Evolutionary conservation across 108 stramenopile genomes (phyloP).

Genomic region (Nitzschia inconspicua): DNA sequence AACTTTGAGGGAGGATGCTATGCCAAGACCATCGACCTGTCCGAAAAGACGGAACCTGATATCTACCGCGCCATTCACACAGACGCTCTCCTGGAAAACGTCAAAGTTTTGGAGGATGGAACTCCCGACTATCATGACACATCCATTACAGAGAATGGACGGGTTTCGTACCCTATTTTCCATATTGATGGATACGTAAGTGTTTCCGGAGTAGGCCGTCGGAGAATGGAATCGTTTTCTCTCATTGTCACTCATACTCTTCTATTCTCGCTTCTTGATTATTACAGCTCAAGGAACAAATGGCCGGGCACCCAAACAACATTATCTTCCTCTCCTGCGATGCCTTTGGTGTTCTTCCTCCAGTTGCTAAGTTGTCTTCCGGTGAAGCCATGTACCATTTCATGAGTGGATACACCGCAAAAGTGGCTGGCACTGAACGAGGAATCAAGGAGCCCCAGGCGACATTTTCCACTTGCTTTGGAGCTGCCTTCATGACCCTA

Average conservation of each 20-base stretch:
- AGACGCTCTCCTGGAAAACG: constrained; percentile 96
- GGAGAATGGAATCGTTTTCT: not conserved
- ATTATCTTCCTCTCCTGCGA: constrained; percentile 97
- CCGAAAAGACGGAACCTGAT: constrained; percentile 94
- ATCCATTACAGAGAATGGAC: constrained; percentile 96
- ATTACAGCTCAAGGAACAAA: constrained; percentile 81
- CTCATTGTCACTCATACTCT: not conserved
- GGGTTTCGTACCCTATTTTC: constrained; percentile 70
- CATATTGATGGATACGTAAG: constrained; percentile 1
- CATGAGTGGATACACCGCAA: constrained; percentile 96
- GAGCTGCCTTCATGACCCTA: constrained; percentile 96
- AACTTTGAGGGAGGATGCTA: constrained; percentile 99
- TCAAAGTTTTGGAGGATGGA: constrained; percentile 60
- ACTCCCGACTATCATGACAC: constrained; percentile 89
- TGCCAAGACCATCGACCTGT: constrained; percentile 96
- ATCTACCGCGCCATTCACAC: constrained; percentile 94
- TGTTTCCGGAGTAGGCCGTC: not conserved
- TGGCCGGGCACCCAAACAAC: constrained; percentile 94
- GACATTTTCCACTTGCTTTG: constrained; percentile 95
- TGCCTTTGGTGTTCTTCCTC: constrained; percentile 97
- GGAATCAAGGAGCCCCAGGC: constrained; percentile 93
- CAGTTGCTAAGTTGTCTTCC: constrained; percentile 88
- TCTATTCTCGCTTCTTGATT: not conserved
- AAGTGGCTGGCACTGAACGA: constrained; percentile 98
- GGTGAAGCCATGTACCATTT: constrained; percentile 98